A percentile compares a stretch with the other conserved stretches of the same genome.
phyloP scores from a whole-genome alignment of 495 filamentous ascomycete species.

The Pseudomonodictys pantanalensis region DNA sequence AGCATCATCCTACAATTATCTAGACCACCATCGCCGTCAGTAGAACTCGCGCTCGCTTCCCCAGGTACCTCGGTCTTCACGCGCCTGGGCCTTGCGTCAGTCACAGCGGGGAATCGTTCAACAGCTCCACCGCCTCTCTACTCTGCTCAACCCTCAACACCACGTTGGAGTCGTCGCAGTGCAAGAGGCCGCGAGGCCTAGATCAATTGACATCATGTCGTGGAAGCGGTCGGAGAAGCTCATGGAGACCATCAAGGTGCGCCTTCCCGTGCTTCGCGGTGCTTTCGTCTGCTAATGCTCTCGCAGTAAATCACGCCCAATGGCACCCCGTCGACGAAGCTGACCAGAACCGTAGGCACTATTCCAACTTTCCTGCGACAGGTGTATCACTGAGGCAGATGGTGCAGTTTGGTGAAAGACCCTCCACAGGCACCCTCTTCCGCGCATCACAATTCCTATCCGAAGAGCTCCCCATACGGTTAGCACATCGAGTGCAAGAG shows the following conservation, averaged over 20 bases:
- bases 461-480: slow-evolving; percentile 94
- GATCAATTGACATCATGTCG: slow-evolving; percentile 38
- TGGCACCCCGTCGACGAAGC: too few species aligned
- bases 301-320: too few species aligned
- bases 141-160: slow-evolving; percentile 5
- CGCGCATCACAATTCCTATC: slow-evolving; percentile 97
- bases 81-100: too few species aligned
- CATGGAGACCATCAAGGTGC: slow-evolving; percentile 90
- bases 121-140: background rate
- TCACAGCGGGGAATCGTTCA: too few species aligned
- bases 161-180: slow-evolving; percentile 23
- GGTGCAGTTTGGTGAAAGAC: slow-evolving; percentile 81
- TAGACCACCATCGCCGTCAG: too few species aligned
- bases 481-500: slow-evolving; percentile 94
- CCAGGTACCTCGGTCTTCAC: too few species aligned
- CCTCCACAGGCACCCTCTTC: slow-evolving; percentile 77
- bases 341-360: too few species aligned
- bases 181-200: slow-evolving; percentile 29
- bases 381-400: slow-evolving; percentile 80
- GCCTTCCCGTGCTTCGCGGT: background rate
- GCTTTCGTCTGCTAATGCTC: slow-evolving; percentile 8
- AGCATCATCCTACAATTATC: too few species aligned
- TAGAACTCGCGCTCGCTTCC: too few species aligned
- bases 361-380: slow-evolving; percentile 94
- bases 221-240: slow-evolving; percentile 86